Base-by-base conservation (phyloP, 1,139 yeast genomes). In the Williopsis jadinii region DNA sequence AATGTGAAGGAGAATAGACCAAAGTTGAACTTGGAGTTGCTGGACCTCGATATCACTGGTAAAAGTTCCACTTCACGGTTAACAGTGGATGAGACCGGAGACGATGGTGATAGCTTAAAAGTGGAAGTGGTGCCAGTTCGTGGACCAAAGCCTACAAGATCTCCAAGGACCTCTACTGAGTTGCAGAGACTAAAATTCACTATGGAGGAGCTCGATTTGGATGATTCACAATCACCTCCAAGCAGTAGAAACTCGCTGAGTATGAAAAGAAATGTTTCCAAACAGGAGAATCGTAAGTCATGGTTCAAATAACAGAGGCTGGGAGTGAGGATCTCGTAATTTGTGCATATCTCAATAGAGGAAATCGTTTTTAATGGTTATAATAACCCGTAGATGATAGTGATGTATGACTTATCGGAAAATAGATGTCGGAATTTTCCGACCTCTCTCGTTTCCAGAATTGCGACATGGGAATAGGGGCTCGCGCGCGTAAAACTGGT, bases 151-250 rank as follows among this genome's bases (percentile, higher is more conserved):
- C 9, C 39, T 14, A 31, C 42, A 24, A 29, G 28, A 27, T 30
- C 41, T 9, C 30, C 37, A 36, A 42, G 53, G 26, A 45, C 39
- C 28, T 49, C 54, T 3, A 33, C 42, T 3, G 58, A 54, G 32
- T 14, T 53, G 8, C 45, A 45, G 26, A 38, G 53, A 9, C 32
- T 51, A 9, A 47, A 49, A 30, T 35, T 53, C 14, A 45, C 46
- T 30, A 27, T 54, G 14, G 48, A 53, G 36, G 59, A 54, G 32
- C 33, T 54, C 33, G 52, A 54, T 37, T 35, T 54, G 11, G 43
- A 38, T 12, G 44, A 45, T 10, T 43, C 41, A n/a, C 39, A 33
- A 27, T 45, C 38, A 11, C 37, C 38, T 28, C 30, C 30, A 35
- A 24, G 9, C 28, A 40, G 50, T 10, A 42, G 56, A 40, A 28